A percentile compares a stretch with the other conserved stretches of the same genome.
Evolutionary conservation across 2,329 filamentous ascomycete species (phyloP).

Genomic region (Chaetothyriales sp.): DNA sequence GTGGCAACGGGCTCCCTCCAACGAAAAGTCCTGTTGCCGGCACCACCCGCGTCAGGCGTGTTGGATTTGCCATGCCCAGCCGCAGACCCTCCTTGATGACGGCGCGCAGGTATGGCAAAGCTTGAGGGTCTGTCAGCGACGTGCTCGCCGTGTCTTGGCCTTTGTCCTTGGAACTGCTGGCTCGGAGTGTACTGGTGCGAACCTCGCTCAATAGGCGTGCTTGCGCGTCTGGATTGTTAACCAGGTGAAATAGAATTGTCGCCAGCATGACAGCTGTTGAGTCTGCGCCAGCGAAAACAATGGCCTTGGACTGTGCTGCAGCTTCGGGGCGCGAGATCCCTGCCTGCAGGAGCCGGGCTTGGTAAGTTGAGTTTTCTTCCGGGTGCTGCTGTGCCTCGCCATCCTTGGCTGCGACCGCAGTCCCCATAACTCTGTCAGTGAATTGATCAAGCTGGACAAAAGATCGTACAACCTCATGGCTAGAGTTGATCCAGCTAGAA

Average conservation of each 20-base stretch:
- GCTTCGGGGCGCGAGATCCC: slow-evolving; percentile 13
- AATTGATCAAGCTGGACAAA: slow-evolving; percentile 14
- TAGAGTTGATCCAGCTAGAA: slow-evolving; percentile 11
- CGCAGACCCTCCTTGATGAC: slow-evolving; percentile 37
- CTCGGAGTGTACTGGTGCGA: not conserved
- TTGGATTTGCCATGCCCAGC: slow-evolving; percentile 38
- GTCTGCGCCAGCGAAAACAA: slow-evolving; percentile 38
- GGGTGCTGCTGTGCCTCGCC: slow-evolving; percentile 3
- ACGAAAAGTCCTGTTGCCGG: slow-evolving; percentile 27
- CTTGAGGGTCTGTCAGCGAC: slow-evolving; percentile 13
- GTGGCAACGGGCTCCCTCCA: slow-evolving; percentile 25
- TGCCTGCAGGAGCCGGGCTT: slow-evolving; percentile 13
- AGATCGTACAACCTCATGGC: slow-evolving; percentile 9
- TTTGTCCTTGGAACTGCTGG: not conserved
- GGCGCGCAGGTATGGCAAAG: slow-evolving; percentile 32
- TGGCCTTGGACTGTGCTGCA: slow-evolving; percentile 17
- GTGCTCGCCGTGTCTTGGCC: not conserved
- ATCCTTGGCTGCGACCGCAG: slow-evolving; percentile 3
- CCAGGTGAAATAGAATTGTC: slow-evolving; percentile 33
- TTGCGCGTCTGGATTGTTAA: slow-evolving; percentile 28
- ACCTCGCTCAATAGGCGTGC: slow-evolving; percentile 8
- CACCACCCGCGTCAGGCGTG: slow-evolving; percentile 34
- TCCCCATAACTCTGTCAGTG: slow-evolving; percentile 10
- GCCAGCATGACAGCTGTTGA: slow-evolving; percentile 38
- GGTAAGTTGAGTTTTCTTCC: slow-evolving; percentile 8